Evolutionary conservation across 805 yeast species (phyloP), one percentile per base, ranked within the genome.

Genomic region (Ogataea haglerorum): DNA sequence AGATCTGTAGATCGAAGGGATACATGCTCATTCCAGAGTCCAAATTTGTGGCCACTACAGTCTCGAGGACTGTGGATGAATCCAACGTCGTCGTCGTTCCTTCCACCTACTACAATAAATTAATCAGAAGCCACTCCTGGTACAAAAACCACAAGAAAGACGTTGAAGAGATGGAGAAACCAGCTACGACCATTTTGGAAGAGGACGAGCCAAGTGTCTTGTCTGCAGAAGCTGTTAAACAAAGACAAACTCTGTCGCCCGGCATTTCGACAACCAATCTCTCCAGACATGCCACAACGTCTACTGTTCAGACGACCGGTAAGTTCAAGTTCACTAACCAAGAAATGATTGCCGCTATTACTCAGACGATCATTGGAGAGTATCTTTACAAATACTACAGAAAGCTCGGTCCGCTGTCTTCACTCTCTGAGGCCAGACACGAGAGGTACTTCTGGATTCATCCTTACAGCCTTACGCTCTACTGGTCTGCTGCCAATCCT

Each of bases 361-460:
- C 97, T 0, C 97, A 91, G 63, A 85, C 93, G 4, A 89, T 91
- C 31, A 85, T 90, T 61, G 99, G 99, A 38, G 98, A 91, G 58
- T 86, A 80, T 49, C 68, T 90, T 43, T 82, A 73, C 75, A 91
- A 91, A 63, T 90, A 90, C 59, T 86, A 82, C 60, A 79, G 93
- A 43, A 78, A 80, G 46, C 64, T 84, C 38, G 90, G 90, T 1
- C 83, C 89, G 12, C 69, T 86, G 36, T 82, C 87, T 27, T 73
- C 83, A 1, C 72, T 87, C 15, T 76, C 91, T 0, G 93, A 88
- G 36, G 75, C 76, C 30, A 76, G 96, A 45, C 99, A 91, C 57
- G 93, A 85, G 57, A 75, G 97, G 49, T 91, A 78, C 66, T 91
- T 91, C 73, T 93, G 98, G 98, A 78, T 93, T 32, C 95, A 91